A percentile compares a stretch with the other conserved stretches of the same genome.
Evolutionary conservation across 2,329 filamentous ascomycete genomes (phyloP).

Genomic region (Ophiostoma ulmi): DNA sequence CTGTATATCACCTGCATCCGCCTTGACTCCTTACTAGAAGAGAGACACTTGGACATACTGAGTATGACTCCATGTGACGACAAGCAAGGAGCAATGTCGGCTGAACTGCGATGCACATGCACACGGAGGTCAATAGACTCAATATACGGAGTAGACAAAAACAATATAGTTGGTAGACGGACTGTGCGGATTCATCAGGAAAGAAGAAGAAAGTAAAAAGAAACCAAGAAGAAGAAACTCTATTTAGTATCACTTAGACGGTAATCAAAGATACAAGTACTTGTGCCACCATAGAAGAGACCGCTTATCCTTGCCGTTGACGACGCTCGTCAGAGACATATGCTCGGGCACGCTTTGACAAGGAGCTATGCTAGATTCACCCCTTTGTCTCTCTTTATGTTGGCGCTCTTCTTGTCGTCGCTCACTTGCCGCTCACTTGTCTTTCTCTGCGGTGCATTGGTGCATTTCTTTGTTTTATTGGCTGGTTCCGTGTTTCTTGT

Average conservation of each 20-base stretch:
- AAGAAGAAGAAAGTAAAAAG: not conserved
- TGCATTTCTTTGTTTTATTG: conserved; percentile 5
- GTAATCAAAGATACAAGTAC: not conserved
- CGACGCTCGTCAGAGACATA: not conserved
- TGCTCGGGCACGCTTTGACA: not conserved
- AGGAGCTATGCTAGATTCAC: not conserved
- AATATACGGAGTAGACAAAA: not conserved
- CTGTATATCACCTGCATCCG: not conserved
- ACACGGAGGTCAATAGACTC: not conserved
- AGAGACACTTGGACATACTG: not conserved
- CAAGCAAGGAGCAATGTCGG: not conserved
- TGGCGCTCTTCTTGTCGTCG: not conserved
- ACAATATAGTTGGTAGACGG: not conserved
- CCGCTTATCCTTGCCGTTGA: conserved; percentile 11
- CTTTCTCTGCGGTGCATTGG: not conserved
- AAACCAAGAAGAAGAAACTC: not conserved
- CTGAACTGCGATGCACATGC: conserved; percentile 11
- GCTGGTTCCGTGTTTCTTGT: not conserved
- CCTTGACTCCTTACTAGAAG: not conserved
- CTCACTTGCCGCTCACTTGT: not conserved
- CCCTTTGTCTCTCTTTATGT: not conserved
- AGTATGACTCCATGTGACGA: not conserved
- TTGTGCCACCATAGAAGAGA: not conserved
- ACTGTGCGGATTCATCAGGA: not conserved
- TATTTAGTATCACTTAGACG: not conserved